Conservation (phyloP, 345 rosid species). For the Citrus trifoliata region DNA sequence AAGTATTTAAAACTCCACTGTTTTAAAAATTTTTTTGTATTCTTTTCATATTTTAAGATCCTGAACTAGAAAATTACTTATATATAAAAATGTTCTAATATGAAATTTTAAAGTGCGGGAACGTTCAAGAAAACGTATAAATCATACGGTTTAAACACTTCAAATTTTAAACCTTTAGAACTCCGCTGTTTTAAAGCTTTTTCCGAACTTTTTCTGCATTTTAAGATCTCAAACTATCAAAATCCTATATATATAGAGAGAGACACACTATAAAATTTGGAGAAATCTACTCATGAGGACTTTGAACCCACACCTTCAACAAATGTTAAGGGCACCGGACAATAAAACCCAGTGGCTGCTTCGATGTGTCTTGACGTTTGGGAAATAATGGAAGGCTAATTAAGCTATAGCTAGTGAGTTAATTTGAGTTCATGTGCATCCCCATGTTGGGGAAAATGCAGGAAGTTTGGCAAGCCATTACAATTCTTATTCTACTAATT, state of each 20-base stretch:
- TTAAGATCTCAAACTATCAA: no score
- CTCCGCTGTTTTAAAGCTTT: rapidly evolving
- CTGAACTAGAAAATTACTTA: rapidly evolving
- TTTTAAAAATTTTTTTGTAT: rapidly evolving
- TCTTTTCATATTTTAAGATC: no score
- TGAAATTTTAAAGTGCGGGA: rapidly evolving
- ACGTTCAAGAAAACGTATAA: rapidly evolving
- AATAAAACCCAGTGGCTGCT: no score
- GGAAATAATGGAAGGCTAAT: neutral
- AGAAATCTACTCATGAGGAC: no score
- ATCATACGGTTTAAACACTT: rapidly evolving
- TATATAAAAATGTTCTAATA: rapidly evolving
- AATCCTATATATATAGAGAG: no score
- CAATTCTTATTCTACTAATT: no score
- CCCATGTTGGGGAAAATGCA: neutral
- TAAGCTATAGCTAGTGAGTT: neutral
- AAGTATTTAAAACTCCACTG: rapidly evolving
- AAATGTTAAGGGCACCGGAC: no score
- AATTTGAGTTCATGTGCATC: neutral
- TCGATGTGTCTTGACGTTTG: neutral
- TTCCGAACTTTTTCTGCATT: rapidly evolving
- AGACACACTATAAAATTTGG: no score
- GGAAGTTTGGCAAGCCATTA: neutral
- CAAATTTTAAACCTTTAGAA: rapidly evolving
- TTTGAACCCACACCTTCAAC: no score